A percentile compares a stretch with the other conserved stretches of the same genome.
Conservation (phyloP, 441 rosid genomes). For the Brassica hybrid region DNA sequence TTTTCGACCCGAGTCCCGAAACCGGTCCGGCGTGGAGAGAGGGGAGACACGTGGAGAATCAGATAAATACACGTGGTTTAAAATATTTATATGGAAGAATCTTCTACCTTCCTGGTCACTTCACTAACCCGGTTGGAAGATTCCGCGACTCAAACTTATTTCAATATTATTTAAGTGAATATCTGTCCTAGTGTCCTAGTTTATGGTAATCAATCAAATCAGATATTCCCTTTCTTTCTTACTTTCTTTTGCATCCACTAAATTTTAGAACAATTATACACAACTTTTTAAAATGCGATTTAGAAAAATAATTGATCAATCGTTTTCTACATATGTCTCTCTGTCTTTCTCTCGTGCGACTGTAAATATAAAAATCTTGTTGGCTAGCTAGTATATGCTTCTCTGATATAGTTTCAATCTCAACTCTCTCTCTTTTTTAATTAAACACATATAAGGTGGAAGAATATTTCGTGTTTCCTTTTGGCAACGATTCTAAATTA, state of each 20-base stretch:
- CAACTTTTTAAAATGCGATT: constrained; percentile 22
- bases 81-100: constrained; percentile 53
- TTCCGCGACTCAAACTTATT: constrained; percentile 61
- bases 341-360: constrained; percentile 24
- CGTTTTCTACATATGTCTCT: neutral
- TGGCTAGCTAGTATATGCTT: constrained; percentile 38
- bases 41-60: no score
- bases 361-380: constrained; percentile 24
- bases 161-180: constrained; percentile 37
- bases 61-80: no score
- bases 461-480: constrained; percentile 10
- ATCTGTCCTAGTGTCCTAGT: constrained; percentile 34
- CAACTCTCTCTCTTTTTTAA: constrained; percentile 2
- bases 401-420: constrained; percentile 31
- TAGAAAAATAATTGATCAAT: constrained; percentile 13
- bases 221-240: constrained; percentile 40
- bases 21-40: no score
- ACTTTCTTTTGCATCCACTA: constrained; percentile 40
- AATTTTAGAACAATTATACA: constrained; percentile 32
- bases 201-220: constrained; percentile 22
- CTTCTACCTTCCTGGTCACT: constrained; percentile 83
- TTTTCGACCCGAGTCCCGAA: no score
- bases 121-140: constrained; percentile 82
- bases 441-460: constrained; percentile 19
- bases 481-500: constrained; percentile 14